Conservation (phyloP, 2,329 filamentous ascomycete species). For the Laburnicola sp. region DNA sequence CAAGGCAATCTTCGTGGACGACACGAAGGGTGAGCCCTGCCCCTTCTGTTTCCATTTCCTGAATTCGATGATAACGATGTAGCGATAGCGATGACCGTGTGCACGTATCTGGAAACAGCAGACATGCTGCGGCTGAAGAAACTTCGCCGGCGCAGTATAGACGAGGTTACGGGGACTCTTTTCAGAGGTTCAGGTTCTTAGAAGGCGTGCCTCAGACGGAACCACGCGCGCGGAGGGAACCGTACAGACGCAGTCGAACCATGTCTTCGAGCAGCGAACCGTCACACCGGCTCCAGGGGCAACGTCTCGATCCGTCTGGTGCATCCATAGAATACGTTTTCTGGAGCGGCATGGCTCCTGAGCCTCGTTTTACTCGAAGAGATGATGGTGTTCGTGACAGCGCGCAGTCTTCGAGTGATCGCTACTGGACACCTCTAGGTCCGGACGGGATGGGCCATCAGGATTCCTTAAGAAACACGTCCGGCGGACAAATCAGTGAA, state of each 20-base stretch:
- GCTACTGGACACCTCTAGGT: slow-evolving; percentile 9
- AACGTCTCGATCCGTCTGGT: not conserved
- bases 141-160: slow-evolving; percentile 11
- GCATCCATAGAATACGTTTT: slow-evolving; percentile 21
- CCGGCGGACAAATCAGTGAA: slow-evolving; percentile 24
- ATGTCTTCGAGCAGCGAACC: slow-evolving; percentile 29
- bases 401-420: slow-evolving; percentile 7
- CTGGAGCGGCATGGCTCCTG: slow-evolving; percentile 11
- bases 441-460: not conserved
- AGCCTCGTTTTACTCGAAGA: not conserved
- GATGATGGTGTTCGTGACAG: not conserved
- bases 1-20: slow-evolving; percentile 2
- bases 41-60: not conserved
- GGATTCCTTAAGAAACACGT: not conserved
- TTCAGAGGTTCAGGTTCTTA: slow-evolving; percentile 14
- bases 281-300: slow-evolving; percentile 9
- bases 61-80: not conserved
- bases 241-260: slow-evolving; percentile 18
- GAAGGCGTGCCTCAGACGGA: slow-evolving; percentile 12
- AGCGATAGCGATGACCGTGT: not conserved
- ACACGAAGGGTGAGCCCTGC: not conserved
- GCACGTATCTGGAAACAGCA: slow-evolving; percentile 22
- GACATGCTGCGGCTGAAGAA: not conserved
- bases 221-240: slow-evolving; percentile 17
- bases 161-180: slow-evolving; percentile 15